Conservation (phyloP, 2,329 filamentous ascomycete genomes). For the Microdochium paspali region DNA sequence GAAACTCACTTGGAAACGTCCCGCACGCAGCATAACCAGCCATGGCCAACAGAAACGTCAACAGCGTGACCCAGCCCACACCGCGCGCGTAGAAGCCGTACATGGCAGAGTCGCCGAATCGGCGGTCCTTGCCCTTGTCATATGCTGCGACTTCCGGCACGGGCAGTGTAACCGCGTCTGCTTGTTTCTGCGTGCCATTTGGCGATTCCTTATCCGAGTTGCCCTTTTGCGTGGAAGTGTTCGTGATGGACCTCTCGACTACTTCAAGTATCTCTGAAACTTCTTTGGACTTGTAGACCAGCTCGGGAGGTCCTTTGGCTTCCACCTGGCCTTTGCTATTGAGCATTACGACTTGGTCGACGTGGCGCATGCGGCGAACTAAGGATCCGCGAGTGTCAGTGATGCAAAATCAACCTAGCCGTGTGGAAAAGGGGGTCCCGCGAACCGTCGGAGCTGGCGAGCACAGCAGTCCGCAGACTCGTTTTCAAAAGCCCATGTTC, state of each 20-base stretch:
- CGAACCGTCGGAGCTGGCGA: slow-evolving; percentile 21
- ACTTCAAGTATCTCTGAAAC: not conserved
- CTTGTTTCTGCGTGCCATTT: not conserved
- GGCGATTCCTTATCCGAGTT: not conserved
- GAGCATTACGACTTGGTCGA: not conserved
- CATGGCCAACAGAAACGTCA: not conserved
- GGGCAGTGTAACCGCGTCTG: not conserved
- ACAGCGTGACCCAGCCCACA: not conserved
- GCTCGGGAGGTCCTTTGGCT: not conserved
- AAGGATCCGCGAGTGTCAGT: not conserved
- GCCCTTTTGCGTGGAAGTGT: not conserved
- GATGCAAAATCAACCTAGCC: not conserved
- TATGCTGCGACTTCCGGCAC: not conserved
- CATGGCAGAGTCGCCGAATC: not conserved
- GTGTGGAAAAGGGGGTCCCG: too few relatives aligned
- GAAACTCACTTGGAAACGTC: not conserved
- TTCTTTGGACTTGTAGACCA: not conserved
- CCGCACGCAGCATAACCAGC: not conserved
- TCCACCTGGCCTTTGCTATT: not conserved
- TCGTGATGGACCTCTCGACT: not conserved
- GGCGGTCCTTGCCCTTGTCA: not conserved
- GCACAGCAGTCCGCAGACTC: slow-evolving; percentile 27
- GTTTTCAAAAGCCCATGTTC: slow-evolving; percentile 27
- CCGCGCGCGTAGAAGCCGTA: not conserved
- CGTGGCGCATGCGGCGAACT: not conserved